phyloP scores from a whole-genome alignment of 257 asterid genomes.

The Echites panduratus region DNA sequence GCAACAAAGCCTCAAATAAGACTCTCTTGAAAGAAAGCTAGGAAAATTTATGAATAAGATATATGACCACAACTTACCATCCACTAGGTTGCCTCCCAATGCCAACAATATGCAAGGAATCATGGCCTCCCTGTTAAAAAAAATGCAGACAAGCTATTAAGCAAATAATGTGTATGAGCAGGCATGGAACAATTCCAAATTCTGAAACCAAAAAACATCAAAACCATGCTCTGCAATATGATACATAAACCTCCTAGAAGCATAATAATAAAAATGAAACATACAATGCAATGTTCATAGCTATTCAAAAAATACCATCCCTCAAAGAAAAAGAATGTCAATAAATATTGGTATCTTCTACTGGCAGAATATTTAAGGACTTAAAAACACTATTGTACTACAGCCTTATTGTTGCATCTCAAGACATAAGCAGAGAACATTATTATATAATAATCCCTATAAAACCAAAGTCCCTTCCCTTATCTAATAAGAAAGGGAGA shows the following conservation, averaged over 20 bases:
- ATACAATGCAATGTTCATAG: not conserved
- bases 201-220: not conserved
- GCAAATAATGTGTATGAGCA: not conserved
- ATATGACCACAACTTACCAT: conserved; percentile 44
- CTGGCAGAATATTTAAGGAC: not conserved
- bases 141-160: not conserved
- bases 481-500: not conserved
- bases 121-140: conserved; percentile 83
- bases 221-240: not conserved
- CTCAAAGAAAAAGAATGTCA: not conserved
- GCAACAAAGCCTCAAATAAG: not conserved
- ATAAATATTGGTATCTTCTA: not conserved
- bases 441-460: not conserved
- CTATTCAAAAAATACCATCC: not conserved
- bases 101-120: conserved; percentile 97
- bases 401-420: not conserved
- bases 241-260: not conserved
- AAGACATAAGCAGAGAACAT: not conserved
- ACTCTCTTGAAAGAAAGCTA: not conserved
- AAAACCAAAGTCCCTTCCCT: not conserved
- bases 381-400: not conserved
- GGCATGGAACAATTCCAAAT: not conserved
- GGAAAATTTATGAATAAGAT: not conserved
- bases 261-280: not conserved
- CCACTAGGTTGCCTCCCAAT: conserved; percentile 94